Evolutionary conservation across 441 rosid species (phyloP).

Genomic region (Populus tomentosa): DNA sequence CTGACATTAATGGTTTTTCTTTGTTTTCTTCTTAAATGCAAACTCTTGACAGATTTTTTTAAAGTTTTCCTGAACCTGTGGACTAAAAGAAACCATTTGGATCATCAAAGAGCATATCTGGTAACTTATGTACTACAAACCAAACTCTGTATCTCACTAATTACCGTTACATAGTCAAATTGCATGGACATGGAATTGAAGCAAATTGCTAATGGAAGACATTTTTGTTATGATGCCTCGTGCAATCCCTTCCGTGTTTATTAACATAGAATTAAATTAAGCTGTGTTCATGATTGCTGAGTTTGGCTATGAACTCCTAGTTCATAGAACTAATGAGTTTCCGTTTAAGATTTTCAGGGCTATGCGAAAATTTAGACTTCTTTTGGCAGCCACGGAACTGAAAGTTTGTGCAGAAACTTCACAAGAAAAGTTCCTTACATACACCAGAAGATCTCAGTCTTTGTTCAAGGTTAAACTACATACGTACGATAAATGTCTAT

Average conservation of each 20-base stretch:
- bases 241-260: neutral
- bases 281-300: neutral
- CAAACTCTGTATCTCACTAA: too few species aligned
- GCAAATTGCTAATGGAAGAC: neutral
- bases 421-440: conserved; percentile 16
- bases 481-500: conserved; percentile 48
- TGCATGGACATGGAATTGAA: too few species aligned
- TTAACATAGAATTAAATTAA: neutral
- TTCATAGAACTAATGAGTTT: conserved; percentile 4
- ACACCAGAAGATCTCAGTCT: conserved; percentile 33
- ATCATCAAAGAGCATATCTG: neutral
- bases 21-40: neutral
- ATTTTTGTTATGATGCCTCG: neutral
- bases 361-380: conserved; percentile 62
- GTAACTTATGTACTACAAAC: too few species aligned
- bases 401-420: conserved; percentile 30
- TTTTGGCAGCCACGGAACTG: conserved; percentile 49
- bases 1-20: neutral
- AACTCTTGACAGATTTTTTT: neutral
- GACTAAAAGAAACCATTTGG: neutral
- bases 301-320: neutral
- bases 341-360: conserved; percentile 59
- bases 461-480: conserved; percentile 53
- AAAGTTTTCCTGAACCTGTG: neutral
- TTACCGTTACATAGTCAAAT: too few species aligned